Evolutionary conservation across 345 rosid species (phyloP).

Genomic region (Melaleuca quinquenervia): DNA sequence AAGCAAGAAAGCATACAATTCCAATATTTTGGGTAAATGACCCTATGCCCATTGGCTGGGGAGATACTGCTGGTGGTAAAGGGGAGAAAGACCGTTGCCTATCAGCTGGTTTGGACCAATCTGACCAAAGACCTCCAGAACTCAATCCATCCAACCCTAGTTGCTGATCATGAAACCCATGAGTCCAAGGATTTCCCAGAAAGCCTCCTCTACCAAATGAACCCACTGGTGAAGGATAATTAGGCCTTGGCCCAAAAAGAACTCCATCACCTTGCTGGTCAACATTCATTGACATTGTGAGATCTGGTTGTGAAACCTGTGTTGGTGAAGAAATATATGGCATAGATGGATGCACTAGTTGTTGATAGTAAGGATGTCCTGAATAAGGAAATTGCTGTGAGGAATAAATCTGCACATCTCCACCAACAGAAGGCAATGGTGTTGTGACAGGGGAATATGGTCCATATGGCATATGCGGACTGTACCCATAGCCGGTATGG

Average conservation of each 20-base stretch:
- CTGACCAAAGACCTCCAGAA: constrained; percentile 58
- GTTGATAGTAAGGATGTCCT: constrained; percentile 59
- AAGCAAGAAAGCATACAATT: constrained; percentile 36
- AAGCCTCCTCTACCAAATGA: constrained; percentile 50
- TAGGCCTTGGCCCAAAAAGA: constrained; percentile 57
- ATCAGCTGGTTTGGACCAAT: constrained; percentile 44
- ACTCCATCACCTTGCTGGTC: constrained; percentile 72
- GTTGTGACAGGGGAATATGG: constrained; percentile 82
- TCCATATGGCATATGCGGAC: constrained; percentile 80
- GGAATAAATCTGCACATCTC: constrained; percentile 60
- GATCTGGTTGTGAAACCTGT: constrained; percentile 55
- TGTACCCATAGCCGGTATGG: constrained; percentile 77
- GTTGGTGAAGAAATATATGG: constrained; percentile 61
- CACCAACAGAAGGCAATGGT: constrained; percentile 54
- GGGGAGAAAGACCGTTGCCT: constrained; percentile 55
- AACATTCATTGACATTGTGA: constrained; percentile 35
- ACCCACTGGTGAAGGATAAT: constrained; percentile 57
- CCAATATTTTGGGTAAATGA: constrained; percentile 31
- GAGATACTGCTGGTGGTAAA: constrained; percentile 59
- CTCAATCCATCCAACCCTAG: constrained; percentile 64
- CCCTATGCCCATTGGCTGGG: constrained; percentile 49
- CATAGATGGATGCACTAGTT: constrained; percentile 58
- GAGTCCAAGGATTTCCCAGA: constrained; percentile 44
- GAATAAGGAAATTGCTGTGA: constrained; percentile 69
- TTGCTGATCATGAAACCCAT: constrained; percentile 60